These are phyloP conservation scores for Albugo laibachii DNA, from an alignment of 352 stramenopile species.

Conservation along the genomic window DNA sequence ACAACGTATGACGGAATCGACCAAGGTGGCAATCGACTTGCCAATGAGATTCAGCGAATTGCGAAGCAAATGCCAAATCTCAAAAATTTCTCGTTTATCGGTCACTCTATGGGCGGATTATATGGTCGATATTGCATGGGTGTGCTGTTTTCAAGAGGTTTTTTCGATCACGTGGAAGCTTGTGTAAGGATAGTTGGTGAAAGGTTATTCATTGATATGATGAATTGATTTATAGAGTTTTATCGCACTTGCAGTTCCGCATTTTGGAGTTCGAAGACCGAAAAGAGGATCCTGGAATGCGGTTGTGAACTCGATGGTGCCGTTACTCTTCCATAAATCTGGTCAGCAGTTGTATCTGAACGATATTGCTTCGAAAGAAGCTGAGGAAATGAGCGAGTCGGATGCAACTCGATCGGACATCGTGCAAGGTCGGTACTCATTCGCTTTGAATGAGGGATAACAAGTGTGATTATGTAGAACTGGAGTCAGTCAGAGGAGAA, in stretches of 20 bases:
- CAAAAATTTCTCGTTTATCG: constrained; percentile 46
- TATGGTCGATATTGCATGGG: constrained; percentile 65
- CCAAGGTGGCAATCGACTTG: constrained; percentile 34
- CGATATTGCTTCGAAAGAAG: constrained; percentile 9
- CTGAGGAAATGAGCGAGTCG: too few relatives aligned
- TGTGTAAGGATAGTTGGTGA: constrained; percentile 17
- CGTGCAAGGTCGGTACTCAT: too few relatives aligned
- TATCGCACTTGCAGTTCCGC: constrained; percentile 52
- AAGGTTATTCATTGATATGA: background rate
- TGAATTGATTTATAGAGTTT: constrained; percentile 35
- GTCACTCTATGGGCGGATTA: constrained; percentile 58
- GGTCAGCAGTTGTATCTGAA: constrained; percentile 37
- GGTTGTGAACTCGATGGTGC: constrained; percentile 38
- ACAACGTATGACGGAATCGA: constrained; percentile 68
- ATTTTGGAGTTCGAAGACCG: constrained; percentile 48
- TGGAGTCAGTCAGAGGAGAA: too few relatives aligned
- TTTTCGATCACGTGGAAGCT: constrained; percentile 48
- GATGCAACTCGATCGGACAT: too few relatives aligned
- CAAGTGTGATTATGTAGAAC: too few relatives aligned
- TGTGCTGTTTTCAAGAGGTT: constrained; percentile 34
- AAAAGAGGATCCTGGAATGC: constrained; percentile 34
- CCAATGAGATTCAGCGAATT: constrained; percentile 35
- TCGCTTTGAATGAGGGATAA: too few relatives aligned
- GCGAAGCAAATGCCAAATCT: constrained; percentile 34
- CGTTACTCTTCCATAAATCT: constrained; percentile 46